Percentiles rank a stretch among this genome's conserved stretches.
These are phyloP conservation scores for Caloboletus inedulis DNA, from an alignment of 1,284 basidiomycete genomes.

Conservation along the genomic window DNA sequence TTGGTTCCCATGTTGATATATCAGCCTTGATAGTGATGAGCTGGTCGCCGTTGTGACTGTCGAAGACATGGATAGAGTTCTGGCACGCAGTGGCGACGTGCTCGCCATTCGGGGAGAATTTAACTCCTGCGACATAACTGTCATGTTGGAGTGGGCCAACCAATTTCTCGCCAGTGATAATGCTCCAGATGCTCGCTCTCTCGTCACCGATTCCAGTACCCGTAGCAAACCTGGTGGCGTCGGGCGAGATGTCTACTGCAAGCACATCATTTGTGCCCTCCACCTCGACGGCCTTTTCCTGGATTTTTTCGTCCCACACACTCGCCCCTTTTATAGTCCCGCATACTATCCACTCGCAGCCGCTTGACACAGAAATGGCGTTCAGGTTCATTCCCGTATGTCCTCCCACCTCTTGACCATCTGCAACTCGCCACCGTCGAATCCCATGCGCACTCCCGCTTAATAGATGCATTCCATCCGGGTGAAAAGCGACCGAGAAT, in stretches of 20 bases:
- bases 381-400: no score
- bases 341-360: not conserved
- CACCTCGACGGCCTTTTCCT: not conserved
- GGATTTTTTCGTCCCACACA: not conserved
- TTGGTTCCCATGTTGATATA: no score
- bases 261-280: not conserved
- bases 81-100: not conserved
- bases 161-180: not conserved
- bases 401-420: no score
- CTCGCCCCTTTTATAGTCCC: not conserved
- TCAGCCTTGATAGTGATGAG: not conserved
- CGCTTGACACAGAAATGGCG: no score
- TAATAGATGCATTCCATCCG: no score
- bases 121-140: not conserved
- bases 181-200: not conserved
- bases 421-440: no score
- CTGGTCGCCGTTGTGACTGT: not conserved
- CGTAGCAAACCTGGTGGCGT: not conserved
- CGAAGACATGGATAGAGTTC: not conserved
- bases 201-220: not conserved
- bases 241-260: not conserved
- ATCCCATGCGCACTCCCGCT: no score
- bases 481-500: no score
- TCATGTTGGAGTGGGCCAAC: not conserved
- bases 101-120: not conserved